phyloP scores from a whole-genome alignment of 208 protist species.

The Leishmania aethiopica region DNA sequence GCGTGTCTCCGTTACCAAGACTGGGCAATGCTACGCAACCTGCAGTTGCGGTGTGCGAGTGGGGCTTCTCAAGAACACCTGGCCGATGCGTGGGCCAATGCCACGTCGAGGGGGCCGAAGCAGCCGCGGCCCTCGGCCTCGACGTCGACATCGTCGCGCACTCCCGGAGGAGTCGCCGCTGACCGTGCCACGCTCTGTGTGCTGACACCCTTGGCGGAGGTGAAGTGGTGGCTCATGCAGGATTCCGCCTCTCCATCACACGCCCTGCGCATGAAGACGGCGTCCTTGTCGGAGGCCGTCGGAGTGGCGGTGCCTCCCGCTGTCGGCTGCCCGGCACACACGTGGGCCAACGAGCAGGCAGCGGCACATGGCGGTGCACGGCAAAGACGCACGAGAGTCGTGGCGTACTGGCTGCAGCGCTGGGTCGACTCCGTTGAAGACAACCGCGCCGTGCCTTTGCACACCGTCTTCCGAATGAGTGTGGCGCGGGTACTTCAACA shows the following conservation, averaged over 20 bases:
- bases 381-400: not conserved
- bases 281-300: not conserved
- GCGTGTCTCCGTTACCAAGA: conserved; percentile 30
- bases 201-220: conserved; percentile 22
- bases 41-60: not conserved
- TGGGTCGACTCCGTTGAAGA: conserved; percentile 22
- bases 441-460: not conserved
- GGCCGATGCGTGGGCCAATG: conserved; percentile 5
- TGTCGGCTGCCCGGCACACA: conserved; percentile 14
- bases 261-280: not conserved
- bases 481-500: not conserved
- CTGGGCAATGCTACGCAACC: conserved; percentile 6
- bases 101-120: not conserved
- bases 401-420: conserved; percentile 21
- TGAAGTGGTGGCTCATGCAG: conserved; percentile 29
- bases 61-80: not conserved
- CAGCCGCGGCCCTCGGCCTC: not conserved
- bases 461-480: conserved; percentile 10
- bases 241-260: not conserved
- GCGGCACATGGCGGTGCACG: not conserved
- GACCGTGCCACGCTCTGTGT: conserved; percentile 5
- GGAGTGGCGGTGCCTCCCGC: conserved; percentile 14
- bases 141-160: not conserved
- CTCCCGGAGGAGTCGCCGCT: not conserved
- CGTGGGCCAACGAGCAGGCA: not conserved